A percentile compares a stretch with the other conserved stretches of the same genome.
Evolutionary conservation across 345 rosid species (phyloP).

Genomic region (Litchi chinensis): DNA sequence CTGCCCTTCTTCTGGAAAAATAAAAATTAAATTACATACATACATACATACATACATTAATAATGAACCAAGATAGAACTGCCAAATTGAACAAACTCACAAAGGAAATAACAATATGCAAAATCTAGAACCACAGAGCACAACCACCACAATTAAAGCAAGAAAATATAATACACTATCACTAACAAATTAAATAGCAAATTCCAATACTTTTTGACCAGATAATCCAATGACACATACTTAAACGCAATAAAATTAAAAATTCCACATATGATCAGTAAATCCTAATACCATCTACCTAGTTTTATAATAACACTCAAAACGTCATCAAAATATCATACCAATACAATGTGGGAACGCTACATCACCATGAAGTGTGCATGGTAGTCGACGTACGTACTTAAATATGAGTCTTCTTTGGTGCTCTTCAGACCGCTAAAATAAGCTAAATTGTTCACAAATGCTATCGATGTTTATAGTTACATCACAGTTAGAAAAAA

Average conservation of each 20-base stretch:
- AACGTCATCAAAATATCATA: not conserved
- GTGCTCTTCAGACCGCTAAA: not conserved
- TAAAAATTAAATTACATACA: too few species aligned
- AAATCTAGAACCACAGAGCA: too few species aligned
- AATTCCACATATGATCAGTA: not conserved
- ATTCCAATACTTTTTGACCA: too few species aligned
- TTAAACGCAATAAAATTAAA: not conserved
- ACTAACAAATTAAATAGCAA: not conserved
- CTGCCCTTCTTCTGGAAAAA: too few species aligned
- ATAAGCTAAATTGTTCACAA: conserved; percentile 1
- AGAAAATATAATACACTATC: not conserved
- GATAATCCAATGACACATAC: not conserved
- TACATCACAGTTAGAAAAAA: not conserved
- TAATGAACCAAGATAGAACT: not conserved
- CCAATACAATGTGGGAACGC: not conserved
- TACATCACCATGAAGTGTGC: not conserved
- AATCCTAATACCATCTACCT: not conserved
- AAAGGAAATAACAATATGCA: not conserved
- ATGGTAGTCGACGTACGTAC: too few species aligned
- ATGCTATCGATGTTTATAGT: not conserved
- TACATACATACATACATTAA: too few species aligned
- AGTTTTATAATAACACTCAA: not conserved
- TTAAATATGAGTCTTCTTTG: not conserved
- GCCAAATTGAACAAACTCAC: conserved; percentile 1
- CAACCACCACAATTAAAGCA: not conserved